Conservation (phyloP, 805 yeast species). For the Lipomyces orientalis region DNA sequence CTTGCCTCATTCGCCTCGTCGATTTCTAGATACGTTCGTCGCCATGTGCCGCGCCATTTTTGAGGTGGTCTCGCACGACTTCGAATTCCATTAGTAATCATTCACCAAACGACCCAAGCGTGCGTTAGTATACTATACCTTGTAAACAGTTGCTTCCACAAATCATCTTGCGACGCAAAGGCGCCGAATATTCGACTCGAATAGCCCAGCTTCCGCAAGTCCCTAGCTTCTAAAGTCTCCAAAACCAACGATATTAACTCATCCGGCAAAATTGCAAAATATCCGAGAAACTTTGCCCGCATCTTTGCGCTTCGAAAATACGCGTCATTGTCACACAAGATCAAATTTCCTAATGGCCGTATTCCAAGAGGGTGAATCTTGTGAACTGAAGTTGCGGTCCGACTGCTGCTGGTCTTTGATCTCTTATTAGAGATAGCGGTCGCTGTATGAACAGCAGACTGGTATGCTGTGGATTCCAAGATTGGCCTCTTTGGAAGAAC, state of each 20-base stretch:
- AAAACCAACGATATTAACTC: slow-evolving; percentile 64
- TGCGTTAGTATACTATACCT: not conserved
- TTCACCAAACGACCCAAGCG: not conserved
- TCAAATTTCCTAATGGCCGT: slow-evolving; percentile 74
- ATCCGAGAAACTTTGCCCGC: slow-evolving; percentile 57
- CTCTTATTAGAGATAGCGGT: not conserved
- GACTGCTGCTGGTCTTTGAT: not conserved
- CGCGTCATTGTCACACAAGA: slow-evolving; percentile 46
- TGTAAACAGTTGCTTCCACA: slow-evolving; percentile 71
- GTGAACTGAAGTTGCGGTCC: not conserved
- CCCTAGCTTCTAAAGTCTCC: slow-evolving; percentile 54
- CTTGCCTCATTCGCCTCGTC: slow-evolving; percentile 50
- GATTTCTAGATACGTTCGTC: slow-evolving; percentile 60
- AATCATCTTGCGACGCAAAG: slow-evolving; percentile 73
- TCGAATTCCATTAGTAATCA: slow-evolving; percentile 37
- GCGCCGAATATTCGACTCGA: slow-evolving; percentile 75
- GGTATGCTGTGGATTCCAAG: not conserved
- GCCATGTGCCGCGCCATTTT: slow-evolving; percentile 83
- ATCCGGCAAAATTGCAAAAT: slow-evolving; percentile 60
- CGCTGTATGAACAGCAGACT: not conserved
- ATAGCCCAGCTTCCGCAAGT: slow-evolving; percentile 59
- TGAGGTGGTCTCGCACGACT: slow-evolving; percentile 43
- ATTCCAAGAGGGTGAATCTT: slow-evolving; percentile 73
- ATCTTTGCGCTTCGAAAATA: slow-evolving; percentile 27
- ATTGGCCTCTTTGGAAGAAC: not conserved